A percentile compares a stretch with the other conserved stretches of the same genome.
phyloP scores from a whole-genome alignment of 257 asterid species.

The Plectranthus barbatus region DNA sequence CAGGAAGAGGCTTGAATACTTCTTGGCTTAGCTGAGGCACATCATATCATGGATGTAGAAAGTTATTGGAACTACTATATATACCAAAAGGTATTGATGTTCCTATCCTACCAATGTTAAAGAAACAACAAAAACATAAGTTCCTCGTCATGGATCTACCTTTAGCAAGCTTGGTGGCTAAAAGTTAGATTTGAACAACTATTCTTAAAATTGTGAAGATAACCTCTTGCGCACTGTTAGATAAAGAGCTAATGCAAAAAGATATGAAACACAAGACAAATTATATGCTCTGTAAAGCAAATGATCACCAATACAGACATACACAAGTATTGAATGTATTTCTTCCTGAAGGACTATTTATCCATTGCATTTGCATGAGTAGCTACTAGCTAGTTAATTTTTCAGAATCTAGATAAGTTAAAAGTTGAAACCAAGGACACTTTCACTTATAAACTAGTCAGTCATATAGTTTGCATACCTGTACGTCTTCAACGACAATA shows the following conservation, averaged over 20 bases:
- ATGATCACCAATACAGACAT: not conserved
- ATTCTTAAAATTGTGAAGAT: not conserved
- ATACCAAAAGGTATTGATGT: too few species aligned
- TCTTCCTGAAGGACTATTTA: not conserved
- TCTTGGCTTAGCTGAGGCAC: not conserved
- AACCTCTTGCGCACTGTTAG: too few species aligned
- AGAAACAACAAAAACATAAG: not conserved
- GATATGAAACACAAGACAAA: not conserved
- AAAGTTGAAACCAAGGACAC: constrained; percentile 1
- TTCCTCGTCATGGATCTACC: not conserved
- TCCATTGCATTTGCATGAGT: not conserved
- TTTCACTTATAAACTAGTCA: not conserved
- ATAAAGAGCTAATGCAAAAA: not conserved
- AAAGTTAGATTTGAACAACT: not conserved
- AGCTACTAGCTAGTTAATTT: not conserved
- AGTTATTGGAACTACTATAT: not conserved
- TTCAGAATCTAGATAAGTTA: constrained; percentile 6
- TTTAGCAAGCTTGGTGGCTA: not conserved
- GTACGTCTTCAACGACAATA: constrained; percentile 96
- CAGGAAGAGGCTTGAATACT: not conserved
- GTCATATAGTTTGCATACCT: constrained; percentile 44
- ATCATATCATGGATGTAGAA: not conserved
- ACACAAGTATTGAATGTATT: not conserved
- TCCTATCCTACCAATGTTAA: not conserved
- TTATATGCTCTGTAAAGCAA: not conserved